Evolutionary conservation across 768 basidiomycete species (phyloP).

Genomic region (Russula sp.): DNA sequence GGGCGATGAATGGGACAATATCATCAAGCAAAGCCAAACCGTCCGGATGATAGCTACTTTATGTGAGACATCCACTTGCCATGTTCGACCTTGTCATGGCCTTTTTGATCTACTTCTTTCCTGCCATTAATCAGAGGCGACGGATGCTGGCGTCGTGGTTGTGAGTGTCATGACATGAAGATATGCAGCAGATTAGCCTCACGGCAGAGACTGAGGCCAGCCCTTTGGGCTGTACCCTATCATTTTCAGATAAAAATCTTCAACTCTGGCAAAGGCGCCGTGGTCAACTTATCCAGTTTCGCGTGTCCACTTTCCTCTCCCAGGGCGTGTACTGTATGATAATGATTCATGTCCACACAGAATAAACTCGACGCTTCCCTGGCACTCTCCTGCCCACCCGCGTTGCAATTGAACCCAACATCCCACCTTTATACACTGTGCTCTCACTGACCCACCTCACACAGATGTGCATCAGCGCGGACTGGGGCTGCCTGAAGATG

Average conservation of each 20-base stretch:
- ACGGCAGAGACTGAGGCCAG: neutral
- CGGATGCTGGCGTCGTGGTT: constrained; percentile 76
- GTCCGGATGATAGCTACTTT: too few relatives aligned
- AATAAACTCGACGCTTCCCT: constrained; percentile 78
- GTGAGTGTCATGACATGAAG: constrained; percentile 65
- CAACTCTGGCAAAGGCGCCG: constrained; percentile 75
- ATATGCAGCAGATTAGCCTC: constrained; percentile 6
- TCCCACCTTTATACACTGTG: constrained; percentile 56
- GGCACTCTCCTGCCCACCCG: constrained; percentile 75
- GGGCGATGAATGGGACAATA: too few relatives aligned
- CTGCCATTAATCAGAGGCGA: constrained; percentile 43
- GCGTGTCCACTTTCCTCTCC: constrained; percentile 33
- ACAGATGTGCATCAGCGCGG: constrained; percentile 60
- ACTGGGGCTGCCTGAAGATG: constrained; percentile 67
- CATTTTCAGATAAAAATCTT: constrained; percentile 61
- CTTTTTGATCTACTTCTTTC: too few relatives aligned
- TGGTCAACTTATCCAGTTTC: constrained; percentile 77
- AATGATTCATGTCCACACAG: constrained; percentile 34
- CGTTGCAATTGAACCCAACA: constrained; percentile 52
- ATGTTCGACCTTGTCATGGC: too few relatives aligned
- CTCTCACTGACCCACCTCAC: constrained; percentile 60
- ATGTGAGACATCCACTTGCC: too few relatives aligned
- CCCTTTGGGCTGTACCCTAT: neutral
- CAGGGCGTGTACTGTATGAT: neutral
- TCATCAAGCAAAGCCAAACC: too few relatives aligned